Percentiles rank a stretch among this genome's conserved stretches.
Evolutionary conservation across 345 rosid species (phyloP).

Genomic region (Rhizophora apiculata): DNA sequence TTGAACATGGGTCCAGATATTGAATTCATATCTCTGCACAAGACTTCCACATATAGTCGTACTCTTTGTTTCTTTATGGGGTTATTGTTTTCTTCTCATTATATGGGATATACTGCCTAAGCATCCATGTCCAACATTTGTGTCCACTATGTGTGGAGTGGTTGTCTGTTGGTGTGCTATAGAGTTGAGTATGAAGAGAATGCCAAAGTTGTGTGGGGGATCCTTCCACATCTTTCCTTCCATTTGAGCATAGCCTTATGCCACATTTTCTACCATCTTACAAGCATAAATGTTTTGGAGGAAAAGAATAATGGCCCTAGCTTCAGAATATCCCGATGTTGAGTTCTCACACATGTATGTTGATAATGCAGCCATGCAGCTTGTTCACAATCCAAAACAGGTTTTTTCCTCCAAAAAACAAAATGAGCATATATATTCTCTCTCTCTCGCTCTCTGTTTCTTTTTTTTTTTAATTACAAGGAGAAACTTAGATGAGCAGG

Average conservation of each 20-base stretch:
- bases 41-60: not conserved
- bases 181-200: too few relatives aligned
- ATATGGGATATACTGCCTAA: too few relatives aligned
- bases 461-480: not conserved
- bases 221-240: not conserved
- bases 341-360: slow-evolving; percentile 65
- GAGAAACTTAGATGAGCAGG: too few relatives aligned
- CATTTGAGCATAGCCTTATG: not conserved
- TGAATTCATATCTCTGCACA: too few relatives aligned
- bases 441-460: too few relatives aligned
- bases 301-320: slow-evolving; percentile 62
- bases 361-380: slow-evolving; percentile 99
- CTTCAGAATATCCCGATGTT: slow-evolving; percentile 87
- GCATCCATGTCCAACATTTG: too few relatives aligned
- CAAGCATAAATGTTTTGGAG: slow-evolving; percentile 97
- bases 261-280: slow-evolving; percentile 6
- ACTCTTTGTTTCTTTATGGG: too few relatives aligned
- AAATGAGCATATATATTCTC: not conserved
- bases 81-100: too few relatives aligned
- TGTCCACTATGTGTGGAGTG: too few relatives aligned
- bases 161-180: too few relatives aligned
- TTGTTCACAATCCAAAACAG: slow-evolving; percentile 93
- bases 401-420: slow-evolving; percentile 25
- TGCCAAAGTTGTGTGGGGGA: too few relatives aligned
- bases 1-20: not conserved